Percentiles rank a stretch among this genome's conserved stretches.
These are phyloP conservation scores for Monosporozyma servazzii DNA, from an alignment of 805 yeast species.

Conservation along the genomic window DNA sequence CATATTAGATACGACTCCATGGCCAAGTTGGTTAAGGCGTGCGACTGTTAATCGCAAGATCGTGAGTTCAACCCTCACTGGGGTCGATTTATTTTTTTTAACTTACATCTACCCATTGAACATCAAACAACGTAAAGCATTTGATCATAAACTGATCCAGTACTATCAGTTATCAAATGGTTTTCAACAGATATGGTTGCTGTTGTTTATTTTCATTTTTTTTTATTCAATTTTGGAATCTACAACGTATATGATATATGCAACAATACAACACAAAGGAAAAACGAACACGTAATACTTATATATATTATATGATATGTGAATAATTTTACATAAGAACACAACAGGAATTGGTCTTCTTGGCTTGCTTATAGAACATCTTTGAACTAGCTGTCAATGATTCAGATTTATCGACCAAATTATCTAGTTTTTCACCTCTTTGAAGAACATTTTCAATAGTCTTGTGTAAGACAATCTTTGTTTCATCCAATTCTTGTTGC, in stretches of 20 bases:
- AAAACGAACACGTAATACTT: not conserved
- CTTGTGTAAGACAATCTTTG: slow-evolving; percentile 91
- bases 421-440: slow-evolving; percentile 92
- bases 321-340: slow-evolving; percentile 43
- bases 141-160: too few relatives aligned
- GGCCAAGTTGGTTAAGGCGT: slow-evolving; percentile 58
- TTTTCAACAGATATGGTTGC: too few relatives aligned
- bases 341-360: slow-evolving; percentile 89
- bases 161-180: too few relatives aligned
- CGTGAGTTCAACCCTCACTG: slow-evolving; percentile 55
- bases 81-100: slow-evolving; percentile 32
- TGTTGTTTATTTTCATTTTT: too few relatives aligned
- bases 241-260: too few relatives aligned
- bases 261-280: not conserved
- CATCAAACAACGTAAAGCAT: too few relatives aligned
- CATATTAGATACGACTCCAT: slow-evolving; percentile 32
- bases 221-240: too few relatives aligned
- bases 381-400: slow-evolving; percentile 80
- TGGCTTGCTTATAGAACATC: slow-evolving; percentile 95
- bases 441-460: slow-evolving; percentile 90
- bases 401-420: slow-evolving; percentile 90
- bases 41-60: slow-evolving; percentile 59
- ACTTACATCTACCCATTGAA: not conserved
- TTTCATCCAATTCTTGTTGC: slow-evolving; percentile 95
- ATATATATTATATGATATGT: too few relatives aligned